Base-by-base conservation (phyloP, 192 early-diverging fungal genomes). In the Mycoemilia scoparia region DNA sequence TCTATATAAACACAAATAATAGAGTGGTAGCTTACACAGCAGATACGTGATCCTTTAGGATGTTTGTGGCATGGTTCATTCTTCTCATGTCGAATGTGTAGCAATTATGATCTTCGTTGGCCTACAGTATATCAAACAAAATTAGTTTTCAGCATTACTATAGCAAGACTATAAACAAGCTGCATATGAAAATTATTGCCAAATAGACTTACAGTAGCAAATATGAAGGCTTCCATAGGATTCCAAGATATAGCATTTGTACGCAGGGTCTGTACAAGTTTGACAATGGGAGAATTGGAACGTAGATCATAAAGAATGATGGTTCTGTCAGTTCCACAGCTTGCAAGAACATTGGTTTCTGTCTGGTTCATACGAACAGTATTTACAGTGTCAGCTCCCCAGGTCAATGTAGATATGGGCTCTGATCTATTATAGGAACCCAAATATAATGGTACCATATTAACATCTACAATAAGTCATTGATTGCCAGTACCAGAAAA, bases 201-300 rank as follows among this genome's bases (percentile, higher is more conserved):
- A n/a, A n/a, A n/a, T n/a, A n/a, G n/a, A n/a, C n/a, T n/a, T n/a
- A n/a, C n/a, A n/a, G 51, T 46, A 3, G 89, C 73, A 64, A 99
- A 96, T 45, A 77, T 87, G 55, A 83, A 91, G 4, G 95, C 87
- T 51, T 96, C 88, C 87, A 96, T 95, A 3, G 95, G 95, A 53
- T 99, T 99, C 95, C 95, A 99, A 11, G 84, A 62, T 31, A 99
- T 86, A 7, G 95, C 85, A 53, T 99, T 99, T 16, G 87, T 84
- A 38, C 73, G 74, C 66, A 91, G 60, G 28, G 71, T 62, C 70
- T 91, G 67, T 38, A 89, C 54, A 17, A 79, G 47, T 54, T 96
- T 96, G 16, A 74, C 65, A 25, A 99, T 59, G 1, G 95, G 84
- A 21, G 75, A 73, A 51, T 54, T 79, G 2, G 87, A 87, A 39